Evolutionary conservation across 768 basidiomycete genomes (phyloP).

Genomic region (Auriscalpium orientale): DNA sequence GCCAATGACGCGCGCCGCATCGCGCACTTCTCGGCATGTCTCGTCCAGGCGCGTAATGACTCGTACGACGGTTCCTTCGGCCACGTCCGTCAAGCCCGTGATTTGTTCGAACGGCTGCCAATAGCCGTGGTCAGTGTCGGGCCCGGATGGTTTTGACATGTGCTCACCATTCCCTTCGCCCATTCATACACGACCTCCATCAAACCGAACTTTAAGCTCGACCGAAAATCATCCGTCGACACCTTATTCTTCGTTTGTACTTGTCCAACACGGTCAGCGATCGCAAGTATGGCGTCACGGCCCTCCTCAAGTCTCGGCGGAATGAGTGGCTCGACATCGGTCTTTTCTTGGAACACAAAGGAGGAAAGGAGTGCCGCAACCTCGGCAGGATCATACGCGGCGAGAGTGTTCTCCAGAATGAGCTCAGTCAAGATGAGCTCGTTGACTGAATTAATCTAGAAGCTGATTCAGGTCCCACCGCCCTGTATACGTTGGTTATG

Average conservation of each 20-base stretch:
- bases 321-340: conserved; percentile 79
- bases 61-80: conserved; percentile 95
- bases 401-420: conserved; percentile 91
- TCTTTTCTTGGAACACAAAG: conserved; percentile 98
- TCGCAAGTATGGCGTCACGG: conserved; percentile 64
- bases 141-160: neutral
- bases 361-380: conserved; percentile 93
- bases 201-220: conserved; percentile 81
- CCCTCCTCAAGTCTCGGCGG: conserved; percentile 77
- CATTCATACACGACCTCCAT: conserved; percentile 98
- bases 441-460: conserved; percentile 96
- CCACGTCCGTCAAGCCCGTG: conserved; percentile 83
- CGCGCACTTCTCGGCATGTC: conserved; percentile 92
- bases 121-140: neutral
- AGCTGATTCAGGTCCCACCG: neutral
- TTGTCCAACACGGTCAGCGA: conserved; percentile 70
- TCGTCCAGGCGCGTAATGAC: conserved; percentile 95
- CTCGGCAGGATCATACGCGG: conserved; percentile 88
- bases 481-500: neutral
- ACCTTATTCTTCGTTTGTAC: conserved; percentile 82
- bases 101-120: conserved; percentile 94
- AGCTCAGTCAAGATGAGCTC: conserved; percentile 95
- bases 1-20: conserved; percentile 95
- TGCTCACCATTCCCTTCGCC: conserved; percentile 93
- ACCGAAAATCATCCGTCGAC: conserved; percentile 67